Evolutionary conservation across 805 yeast genomes (phyloP), one percentile per base, ranked within the genome.

Genomic region (Myxozyma monticola): DNA sequence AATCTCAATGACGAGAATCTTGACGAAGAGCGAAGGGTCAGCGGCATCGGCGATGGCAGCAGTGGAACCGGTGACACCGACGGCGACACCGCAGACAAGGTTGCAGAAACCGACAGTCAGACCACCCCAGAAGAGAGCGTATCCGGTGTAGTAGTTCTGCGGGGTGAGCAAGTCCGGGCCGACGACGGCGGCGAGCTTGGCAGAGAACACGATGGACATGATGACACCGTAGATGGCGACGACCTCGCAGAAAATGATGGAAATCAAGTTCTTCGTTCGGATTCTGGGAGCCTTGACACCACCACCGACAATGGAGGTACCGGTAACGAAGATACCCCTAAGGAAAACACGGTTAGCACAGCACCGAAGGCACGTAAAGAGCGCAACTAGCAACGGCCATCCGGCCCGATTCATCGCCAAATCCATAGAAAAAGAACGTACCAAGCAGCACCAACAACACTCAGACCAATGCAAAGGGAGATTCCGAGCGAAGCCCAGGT

Each of bases 371-470:
- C n/a, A n/a, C n/a, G n/a, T n/a, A n/a, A n/a, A n/a, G n/a, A n/a
- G n/a, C n/a, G n/a, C n/a, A n/a, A n/a, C n/a, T n/a, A n/a, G n/a
- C n/a, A n/a, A n/a, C n/a, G n/a, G n/a, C n/a, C 38, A 9, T 35
- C 25, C 9, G 21, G 12, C n/a, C 10, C 21, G 25, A 10, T 18
- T 35, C 22, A 14, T 35, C 24, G 38, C 24, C 38, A 8, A 2
- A 17, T 17, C 22, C 36, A 33, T 20, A 7, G 29, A 7, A n/a
- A n/a, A n/a, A n/a, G n/a, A 4, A 55, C 68, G 34, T 59, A 63
- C 99, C 99, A 93, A 4, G 98, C 98, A 14, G 99, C 99, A 34
- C 99, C 99, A 36, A 90, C 84, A 14, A 93, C 97, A 42, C 95
- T 84, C 52, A 93, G 77, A 12, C 98, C 98, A 61, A 95, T 89